These are phyloP conservation scores for Ophiostoma sp. DNA, from an alignment of 2,329 filamentous ascomycete species.

Conservation along the genomic window DNA sequence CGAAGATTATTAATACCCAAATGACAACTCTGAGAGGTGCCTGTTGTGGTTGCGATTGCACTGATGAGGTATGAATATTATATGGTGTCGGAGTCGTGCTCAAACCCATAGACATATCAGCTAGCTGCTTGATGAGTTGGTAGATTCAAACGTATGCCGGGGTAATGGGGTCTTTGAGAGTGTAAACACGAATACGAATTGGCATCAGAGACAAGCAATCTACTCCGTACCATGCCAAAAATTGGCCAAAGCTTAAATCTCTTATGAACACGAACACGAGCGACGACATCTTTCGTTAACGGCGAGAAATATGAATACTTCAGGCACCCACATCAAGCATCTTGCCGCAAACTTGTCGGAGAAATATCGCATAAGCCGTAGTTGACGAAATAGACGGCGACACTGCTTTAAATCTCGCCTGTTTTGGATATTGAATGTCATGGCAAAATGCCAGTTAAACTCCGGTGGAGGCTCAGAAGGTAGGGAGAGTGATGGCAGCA, in stretches of 20 bases:
- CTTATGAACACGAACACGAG: not conserved
- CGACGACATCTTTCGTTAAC: not conserved
- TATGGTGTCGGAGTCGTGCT: too few species aligned
- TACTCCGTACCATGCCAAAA: not conserved
- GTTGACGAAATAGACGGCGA: not conserved
- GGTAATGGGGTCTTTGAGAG: not conserved
- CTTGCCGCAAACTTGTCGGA: not conserved
- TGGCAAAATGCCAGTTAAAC: too few species aligned
- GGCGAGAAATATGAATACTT: not conserved
- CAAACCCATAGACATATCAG: too few species aligned
- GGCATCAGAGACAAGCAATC: not conserved
- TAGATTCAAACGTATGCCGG: not conserved
- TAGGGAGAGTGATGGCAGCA: not conserved
- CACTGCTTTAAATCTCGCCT: not conserved
- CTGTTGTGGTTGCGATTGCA: too few species aligned
- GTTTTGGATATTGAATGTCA: too few species aligned
- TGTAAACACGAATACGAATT: constrained; percentile 1
- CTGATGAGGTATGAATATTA: too few species aligned
- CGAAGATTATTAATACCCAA: too few species aligned
- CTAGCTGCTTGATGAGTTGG: too few species aligned
- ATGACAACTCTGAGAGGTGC: too few species aligned
- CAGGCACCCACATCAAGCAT: not conserved
- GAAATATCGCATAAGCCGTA: not conserved
- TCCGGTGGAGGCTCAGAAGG: too few species aligned
- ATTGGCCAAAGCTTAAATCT: not conserved